A percentile compares a stretch with the other conserved stretches of the same genome.
These are phyloP conservation scores for Fraxinus excelsior DNA, from an alignment of 257 asterid species.

Conservation along the genomic window DNA sequence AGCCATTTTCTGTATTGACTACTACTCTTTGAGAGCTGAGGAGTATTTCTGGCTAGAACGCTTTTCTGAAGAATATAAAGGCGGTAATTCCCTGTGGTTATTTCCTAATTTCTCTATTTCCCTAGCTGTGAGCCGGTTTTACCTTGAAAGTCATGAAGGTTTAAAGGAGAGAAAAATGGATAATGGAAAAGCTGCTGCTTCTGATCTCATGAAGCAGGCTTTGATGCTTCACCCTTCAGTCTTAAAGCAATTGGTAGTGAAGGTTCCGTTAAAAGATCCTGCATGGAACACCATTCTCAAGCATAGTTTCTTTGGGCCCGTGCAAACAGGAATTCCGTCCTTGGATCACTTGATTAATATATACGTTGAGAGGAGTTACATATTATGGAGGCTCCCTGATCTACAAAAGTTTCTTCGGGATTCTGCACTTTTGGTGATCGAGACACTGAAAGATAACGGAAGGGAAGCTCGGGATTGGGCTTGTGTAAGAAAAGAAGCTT, in stretches of 20 bases:
- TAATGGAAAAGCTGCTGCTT: constrained; percentile 52
- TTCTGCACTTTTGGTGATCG: constrained; percentile 64
- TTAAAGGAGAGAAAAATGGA: constrained; percentile 25
- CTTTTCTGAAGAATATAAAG: constrained; percentile 71
- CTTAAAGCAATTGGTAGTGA: constrained; percentile 66
- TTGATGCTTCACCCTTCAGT: constrained; percentile 88
- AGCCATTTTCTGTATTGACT: constrained; percentile 78
- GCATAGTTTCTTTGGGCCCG: constrained; percentile 57
- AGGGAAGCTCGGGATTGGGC: constrained; percentile 70
- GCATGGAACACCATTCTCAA: constrained; percentile 56
- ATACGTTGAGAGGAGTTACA: constrained; percentile 79
- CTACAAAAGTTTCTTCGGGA: constrained; percentile 73
- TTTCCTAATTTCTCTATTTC: constrained; percentile 89
- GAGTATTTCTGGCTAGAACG: constrained; percentile 82
- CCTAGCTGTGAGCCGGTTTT: constrained; percentile 73
- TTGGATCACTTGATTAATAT: constrained; percentile 78
- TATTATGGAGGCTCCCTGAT: constrained; percentile 94
- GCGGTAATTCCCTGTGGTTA: constrained; percentile 80
- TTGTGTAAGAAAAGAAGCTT: constrained; percentile 80
- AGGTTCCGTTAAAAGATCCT: constrained; percentile 85
- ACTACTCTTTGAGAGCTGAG: constrained; percentile 79
- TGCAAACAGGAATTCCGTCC: constrained; percentile 66
- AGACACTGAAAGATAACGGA: constrained; percentile 46
- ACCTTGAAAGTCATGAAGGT: constrained; percentile 55
- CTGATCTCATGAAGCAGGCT: constrained; percentile 92